Evolutionary conservation across 2,329 filamentous ascomycete species (phyloP), one percentile per base, ranked within the genome.

Genomic region (Leptographium flavum): DNA sequence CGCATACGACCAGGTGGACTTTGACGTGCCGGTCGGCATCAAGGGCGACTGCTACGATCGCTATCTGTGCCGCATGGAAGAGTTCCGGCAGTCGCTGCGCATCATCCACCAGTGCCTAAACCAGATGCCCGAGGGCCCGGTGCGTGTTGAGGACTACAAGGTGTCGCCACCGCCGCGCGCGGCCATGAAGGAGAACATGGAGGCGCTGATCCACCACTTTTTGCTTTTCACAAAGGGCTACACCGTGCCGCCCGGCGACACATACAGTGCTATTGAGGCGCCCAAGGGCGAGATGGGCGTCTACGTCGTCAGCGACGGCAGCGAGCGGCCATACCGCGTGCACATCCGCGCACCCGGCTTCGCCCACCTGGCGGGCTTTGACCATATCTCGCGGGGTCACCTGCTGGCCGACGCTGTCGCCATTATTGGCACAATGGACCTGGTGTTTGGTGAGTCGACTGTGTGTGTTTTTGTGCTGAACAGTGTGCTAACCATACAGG

Each of bases 171-270:
- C 92, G 50, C 93, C 92, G n/a, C 81, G 92, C 59, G 74, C 86
- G 38, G 92, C 92, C 59, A 98, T 98, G 92, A 98, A 98, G 77
- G 92, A 98, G 78, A 98, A 98, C 73, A 98, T 98, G 93, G 92
- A 98, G 70, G 88, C 92, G 33, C 77, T 98, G 37, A 98, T 98
- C 62, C 92, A 98, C 70, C 92, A 98, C 73, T 98, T 98, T 76
- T 70, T 98, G 54, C 80, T 98, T 45, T 98, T 90, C 73, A 96
- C 88, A 64, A 98, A 98, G 76, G 92, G 92, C 48, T 98, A 98
- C 67, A 77, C 87, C 38, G 92, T 98, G 4, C 92, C 92, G 37
- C 92, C 93, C 8, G 93, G 92, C 51, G 92, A 98, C 73, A 98
- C 92, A 6, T 98, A 98, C 73, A 88, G 83, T 39, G 90, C 83